Evolutionary conservation across 1,284 basidiomycete species (phyloP), one percentile per base, ranked within the genome.

Genomic region (Termitomyces sp.): DNA sequence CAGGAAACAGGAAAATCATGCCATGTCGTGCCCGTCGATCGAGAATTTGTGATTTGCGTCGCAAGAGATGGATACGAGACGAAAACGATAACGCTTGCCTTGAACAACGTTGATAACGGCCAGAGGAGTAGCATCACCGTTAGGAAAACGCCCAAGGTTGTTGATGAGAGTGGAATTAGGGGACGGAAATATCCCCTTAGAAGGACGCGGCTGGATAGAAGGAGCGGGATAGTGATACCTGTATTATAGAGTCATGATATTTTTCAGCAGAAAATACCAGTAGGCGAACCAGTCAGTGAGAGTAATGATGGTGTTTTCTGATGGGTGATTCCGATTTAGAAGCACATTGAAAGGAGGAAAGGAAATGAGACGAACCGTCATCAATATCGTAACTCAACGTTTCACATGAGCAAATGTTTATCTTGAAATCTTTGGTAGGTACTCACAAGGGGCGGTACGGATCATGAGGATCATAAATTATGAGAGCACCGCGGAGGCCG

Each of bases 21-120:
- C 42, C 24, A 72, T 49, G 18, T 60, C 61, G 54, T 76, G 75
- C 0, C 61, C 59, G 39, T 76, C 75, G 41, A 75, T 74, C 10
- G 68, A 71, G 58, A 76, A 72, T n/a, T 55, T 59, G 49, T 65
- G 70, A 50, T 68, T 67, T 5, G 74, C 68, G 53, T 72, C 71
- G 61, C 77, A 78, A 11, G 68, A 64, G 38, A 71, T 65, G 44
- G 63, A 62, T 26, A 77, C 55, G 21, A 79, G 47, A 14, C 76
- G 67, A 49, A 79, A 62, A 16, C 77, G 72, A 57, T 74, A 76
- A 13, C 69, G 63, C 21, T 59, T 63, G 18, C 62, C 63, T 5
- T 46, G 46, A 14, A 59, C 49, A 3, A 70, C 66, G 37, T 65
- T 65, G 43, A 68, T 51, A 8, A 68, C 54, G 7, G 63, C 58